These are phyloP conservation scores for Cyberlindnera saturnus DNA, from an alignment of 805 yeast species.

Conservation along the genomic window DNA sequence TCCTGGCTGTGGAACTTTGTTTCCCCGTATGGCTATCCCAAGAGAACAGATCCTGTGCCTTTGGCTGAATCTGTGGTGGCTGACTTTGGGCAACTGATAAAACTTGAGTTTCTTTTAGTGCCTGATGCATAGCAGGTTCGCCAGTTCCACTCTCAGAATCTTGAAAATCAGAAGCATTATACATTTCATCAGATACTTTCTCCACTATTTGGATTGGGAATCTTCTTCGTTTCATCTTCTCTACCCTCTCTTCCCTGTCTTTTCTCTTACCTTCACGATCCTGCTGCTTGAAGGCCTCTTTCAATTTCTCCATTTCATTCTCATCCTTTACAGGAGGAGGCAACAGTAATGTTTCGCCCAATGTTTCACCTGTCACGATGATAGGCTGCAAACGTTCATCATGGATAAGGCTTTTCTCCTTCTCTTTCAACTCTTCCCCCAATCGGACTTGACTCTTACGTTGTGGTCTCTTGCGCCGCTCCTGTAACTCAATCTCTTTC, in stretches of 20 bases:
- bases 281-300: background rate
- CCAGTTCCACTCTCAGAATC: background rate
- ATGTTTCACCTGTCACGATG: background rate
- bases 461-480: too few species aligned
- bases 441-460: too few species aligned
- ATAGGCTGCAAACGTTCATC: background rate
- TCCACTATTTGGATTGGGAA: slow-evolving; percentile 1
- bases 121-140: too few species aligned
- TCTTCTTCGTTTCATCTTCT: background rate
- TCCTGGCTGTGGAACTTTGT: too few species aligned
- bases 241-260: background rate
- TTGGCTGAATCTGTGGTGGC: too few species aligned
- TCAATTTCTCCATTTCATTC: background rate
- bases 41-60: too few species aligned
- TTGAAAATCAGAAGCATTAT: background rate
- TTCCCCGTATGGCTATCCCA: too few species aligned
- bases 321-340: background rate
- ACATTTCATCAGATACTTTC: background rate
- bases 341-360: background rate
- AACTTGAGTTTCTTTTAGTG: too few species aligned
- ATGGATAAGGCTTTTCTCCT: too few species aligned
- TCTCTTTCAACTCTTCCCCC: too few species aligned
- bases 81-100: too few species aligned
- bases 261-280: slow-evolving; percentile 1
- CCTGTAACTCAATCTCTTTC: too few species aligned